Evolutionary conservation across 192 early-diverging fungal genomes (phyloP), one percentile per base, ranked within the genome.

Genomic region (Phycomyces blakesleeanus): DNA sequence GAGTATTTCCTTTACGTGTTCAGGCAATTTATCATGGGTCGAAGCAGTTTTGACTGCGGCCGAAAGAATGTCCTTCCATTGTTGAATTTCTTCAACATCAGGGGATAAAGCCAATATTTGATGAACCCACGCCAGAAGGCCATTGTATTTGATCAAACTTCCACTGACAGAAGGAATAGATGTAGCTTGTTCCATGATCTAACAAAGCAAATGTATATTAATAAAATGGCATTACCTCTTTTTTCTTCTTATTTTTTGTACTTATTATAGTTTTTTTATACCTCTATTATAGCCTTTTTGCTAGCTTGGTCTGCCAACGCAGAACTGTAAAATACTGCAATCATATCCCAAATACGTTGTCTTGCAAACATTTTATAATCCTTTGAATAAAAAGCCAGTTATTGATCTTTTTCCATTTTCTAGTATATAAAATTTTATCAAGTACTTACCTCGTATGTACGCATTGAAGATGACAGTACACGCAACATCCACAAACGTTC

Each of bases 401-500:
- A 71, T 41, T 53, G 44, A 9, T 3, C 25, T 12, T 5, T 26
- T 6, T 12, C 4, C 2, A 4, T 18, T 53, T 2, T 24, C 11
- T 26, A 53, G 24, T 25, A 11, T 53, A 26, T 55, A 22, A 52
- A 15, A 60, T 8, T 6, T 15, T 5, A 15, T 38, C 5, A 12
- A 7, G 38, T 29, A 59, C 21, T 59, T 47, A 59, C 26, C 21
- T 71, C 63, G 25, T 53, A 49, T 6, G 61, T 55, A 20, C 56
- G 53, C 11, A 71, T 25, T 22, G 69, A 71, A 1, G 63, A 57
- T 6, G 67, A 55, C 25, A 69, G 50, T 9, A 69, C 44, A 55
- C 83, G 66, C 6, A 93, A 70, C 49, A 94, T 80, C 89, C 89
- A 94, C 1, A 79, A 73, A 67, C 88, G 74, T 58, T 94, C 92